Percentiles rank a stretch among this genome's conserved stretches.
Evolutionary conservation across 192 early-diverging fungal genomes (phyloP).

Genomic region (Backusella psychrophila): DNA sequence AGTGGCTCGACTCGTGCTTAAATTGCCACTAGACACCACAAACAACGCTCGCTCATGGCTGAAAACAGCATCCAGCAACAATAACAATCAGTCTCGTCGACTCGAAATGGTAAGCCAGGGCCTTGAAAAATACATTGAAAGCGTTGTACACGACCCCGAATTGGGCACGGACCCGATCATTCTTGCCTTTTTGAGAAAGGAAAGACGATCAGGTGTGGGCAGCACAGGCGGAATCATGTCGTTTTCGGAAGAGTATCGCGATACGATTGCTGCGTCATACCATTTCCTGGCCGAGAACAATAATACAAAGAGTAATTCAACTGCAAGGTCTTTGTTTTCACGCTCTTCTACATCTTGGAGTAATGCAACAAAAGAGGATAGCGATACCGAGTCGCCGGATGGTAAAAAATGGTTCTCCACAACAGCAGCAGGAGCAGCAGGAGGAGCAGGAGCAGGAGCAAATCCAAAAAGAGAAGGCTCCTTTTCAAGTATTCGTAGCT

Average conservation of each 20-base stretch:
- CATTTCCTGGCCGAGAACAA: background rate
- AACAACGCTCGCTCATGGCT: slow-evolving; percentile 16
- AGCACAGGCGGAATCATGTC: background rate
- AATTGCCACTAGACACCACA: slow-evolving; percentile 26
- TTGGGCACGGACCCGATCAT: slow-evolving; percentile 28
- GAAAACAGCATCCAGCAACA: background rate
- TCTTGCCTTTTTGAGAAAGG: slow-evolving; percentile 32
- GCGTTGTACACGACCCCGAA: slow-evolving; percentile 21
- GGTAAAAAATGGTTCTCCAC: slow-evolving; percentile 7
- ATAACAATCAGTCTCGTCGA: background rate
- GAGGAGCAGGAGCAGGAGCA: background rate
- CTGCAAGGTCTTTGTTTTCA: slow-evolving; percentile 1
- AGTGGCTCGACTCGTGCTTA: slow-evolving; percentile 5
- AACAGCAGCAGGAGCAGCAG: background rate
- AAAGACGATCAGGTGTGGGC: slow-evolving; percentile 13
- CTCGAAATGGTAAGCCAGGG: slow-evolving; percentile 10
- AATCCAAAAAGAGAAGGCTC: background rate
- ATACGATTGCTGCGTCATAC: background rate
- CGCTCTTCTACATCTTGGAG: background rate
- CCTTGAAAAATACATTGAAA: slow-evolving; percentile 26
- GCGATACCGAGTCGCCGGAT: background rate
- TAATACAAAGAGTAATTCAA: background rate
- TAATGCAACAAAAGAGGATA: background rate
- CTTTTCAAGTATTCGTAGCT: background rate
- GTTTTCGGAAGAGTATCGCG: slow-evolving; percentile 17